phyloP scores from a whole-genome alignment of 2,329 filamentous ascomycete species.

The Dactylellina parvicollis region DNA sequence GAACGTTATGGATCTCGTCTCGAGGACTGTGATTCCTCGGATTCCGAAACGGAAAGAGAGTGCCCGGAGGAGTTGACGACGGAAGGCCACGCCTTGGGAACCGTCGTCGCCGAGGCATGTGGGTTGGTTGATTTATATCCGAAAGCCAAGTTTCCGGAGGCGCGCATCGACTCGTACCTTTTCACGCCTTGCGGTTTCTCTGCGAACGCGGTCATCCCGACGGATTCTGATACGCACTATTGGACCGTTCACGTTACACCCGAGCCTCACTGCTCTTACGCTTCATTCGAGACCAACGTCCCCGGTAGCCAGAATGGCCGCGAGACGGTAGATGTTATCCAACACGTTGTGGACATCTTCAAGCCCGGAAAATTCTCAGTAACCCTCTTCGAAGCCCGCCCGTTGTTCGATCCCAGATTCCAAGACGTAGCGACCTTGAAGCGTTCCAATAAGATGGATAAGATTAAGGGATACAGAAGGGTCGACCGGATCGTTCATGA shows the following conservation, averaged over 20 bases:
- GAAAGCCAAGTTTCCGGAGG: constrained; percentile 84
- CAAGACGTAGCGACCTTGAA: constrained; percentile 63
- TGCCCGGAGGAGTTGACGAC: constrained; percentile 81
- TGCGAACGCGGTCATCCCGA: constrained; percentile 92
- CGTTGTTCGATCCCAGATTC: constrained; percentile 62
- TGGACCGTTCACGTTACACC: constrained; percentile 99
- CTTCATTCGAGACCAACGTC: constrained; percentile 98
- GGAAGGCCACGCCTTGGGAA: constrained; percentile 91
- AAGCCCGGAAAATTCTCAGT: constrained; percentile 97
- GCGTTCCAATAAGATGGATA: constrained; percentile 72
- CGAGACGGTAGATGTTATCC: constrained; percentile 87
- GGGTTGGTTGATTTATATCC: constrained; percentile 91
- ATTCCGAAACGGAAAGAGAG: constrained; percentile 52
- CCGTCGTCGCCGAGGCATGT: constrained; percentile 87
- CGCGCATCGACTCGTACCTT: constrained; percentile 92
- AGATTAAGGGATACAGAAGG: constrained; percentile 83
- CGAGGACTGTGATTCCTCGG: constrained; percentile 52
- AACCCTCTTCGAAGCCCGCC: constrained; percentile 92
- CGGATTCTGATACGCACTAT: constrained; percentile 80
- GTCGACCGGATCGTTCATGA: constrained; percentile 97
- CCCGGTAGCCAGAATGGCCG: constrained; percentile 87
- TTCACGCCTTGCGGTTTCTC: constrained; percentile 98
- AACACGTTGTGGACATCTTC: constrained; percentile 95
- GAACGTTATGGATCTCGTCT: constrained; percentile 77
- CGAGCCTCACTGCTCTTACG: constrained; percentile 95